Evolutionary conservation across 176 grass and related monocot species (phyloP).

Genomic region (Tillandsia fasciculata): DNA sequence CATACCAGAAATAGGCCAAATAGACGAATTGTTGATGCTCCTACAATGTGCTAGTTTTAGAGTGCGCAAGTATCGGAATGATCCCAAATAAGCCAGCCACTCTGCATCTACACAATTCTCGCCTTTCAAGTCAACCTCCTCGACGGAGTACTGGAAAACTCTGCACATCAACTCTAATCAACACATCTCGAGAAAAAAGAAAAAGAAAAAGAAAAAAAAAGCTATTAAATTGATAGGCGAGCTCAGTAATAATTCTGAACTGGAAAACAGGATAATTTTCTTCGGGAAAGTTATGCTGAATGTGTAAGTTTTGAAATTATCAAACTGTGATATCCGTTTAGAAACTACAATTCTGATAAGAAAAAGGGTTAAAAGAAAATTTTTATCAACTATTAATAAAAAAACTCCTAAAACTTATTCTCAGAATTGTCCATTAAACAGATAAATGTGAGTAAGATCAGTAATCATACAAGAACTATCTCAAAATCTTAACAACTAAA

Average conservation of each 20-base stretch:
- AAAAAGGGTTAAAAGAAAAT: too few relatives aligned
- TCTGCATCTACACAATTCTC: conserved; percentile 39
- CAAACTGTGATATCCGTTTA: too few relatives aligned
- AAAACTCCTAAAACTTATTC: too few relatives aligned
- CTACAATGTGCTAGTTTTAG: conserved; percentile 73
- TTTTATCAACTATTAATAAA: too few relatives aligned
- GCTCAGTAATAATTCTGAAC: not conserved
- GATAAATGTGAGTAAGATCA: too few relatives aligned
- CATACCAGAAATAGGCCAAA: conserved; percentile 65
- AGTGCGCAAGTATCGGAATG: conserved; percentile 36
- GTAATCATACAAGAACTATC: too few relatives aligned
- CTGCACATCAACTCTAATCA: conserved; percentile 20
- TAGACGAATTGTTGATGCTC: conserved; percentile 40
- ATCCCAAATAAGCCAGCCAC: conserved; percentile 79
- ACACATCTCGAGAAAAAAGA: not conserved
- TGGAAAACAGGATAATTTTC: too few relatives aligned
- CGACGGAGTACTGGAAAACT: conserved; percentile 54
- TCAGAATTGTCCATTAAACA: too few relatives aligned
- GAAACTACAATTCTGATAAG: too few relatives aligned
- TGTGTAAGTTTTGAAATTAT: too few relatives aligned
- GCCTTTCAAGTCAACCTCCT: conserved; percentile 58
- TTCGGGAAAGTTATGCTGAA: too few relatives aligned
- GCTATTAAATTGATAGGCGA: not conserved
- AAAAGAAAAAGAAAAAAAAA: not conserved
- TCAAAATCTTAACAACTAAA: too few relatives aligned